A percentile compares a stretch with the other conserved stretches of the same genome.
These are phyloP conservation scores for Diaporthe sp. DNA, from an alignment of 2,329 filamentous ascomycete species.

Conservation along the genomic window DNA sequence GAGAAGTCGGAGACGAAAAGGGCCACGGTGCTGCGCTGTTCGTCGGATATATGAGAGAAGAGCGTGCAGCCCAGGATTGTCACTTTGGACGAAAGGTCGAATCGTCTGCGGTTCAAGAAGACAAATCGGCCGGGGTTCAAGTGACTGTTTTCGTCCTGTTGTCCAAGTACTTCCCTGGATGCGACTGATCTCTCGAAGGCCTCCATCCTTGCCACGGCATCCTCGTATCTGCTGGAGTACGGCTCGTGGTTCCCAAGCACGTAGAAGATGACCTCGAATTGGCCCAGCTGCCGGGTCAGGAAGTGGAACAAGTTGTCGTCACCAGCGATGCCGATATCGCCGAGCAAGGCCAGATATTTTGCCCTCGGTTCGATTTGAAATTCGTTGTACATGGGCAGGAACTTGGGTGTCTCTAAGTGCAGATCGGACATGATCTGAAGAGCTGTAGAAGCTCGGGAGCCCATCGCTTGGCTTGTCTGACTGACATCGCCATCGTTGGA, in stretches of 20 bases:
- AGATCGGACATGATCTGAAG: constrained; percentile 15
- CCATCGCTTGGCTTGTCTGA: background rate
- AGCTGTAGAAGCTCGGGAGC: background rate
- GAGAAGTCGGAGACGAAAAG: background rate
- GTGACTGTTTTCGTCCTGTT: background rate
- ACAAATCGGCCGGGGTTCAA: background rate
- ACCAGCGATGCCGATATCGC: background rate
- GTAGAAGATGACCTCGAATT: background rate
- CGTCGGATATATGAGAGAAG: background rate
- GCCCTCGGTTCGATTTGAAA: background rate
- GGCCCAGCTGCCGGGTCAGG: background rate
- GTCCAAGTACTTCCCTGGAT: background rate
- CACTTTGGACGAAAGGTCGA: background rate
- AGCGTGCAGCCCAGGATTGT: background rate
- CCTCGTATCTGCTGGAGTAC: background rate
- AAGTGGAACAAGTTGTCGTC: background rate
- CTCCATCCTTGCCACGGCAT: background rate
- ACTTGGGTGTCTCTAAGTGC: constrained; percentile 9
- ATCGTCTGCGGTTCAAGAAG: constrained; percentile 9
- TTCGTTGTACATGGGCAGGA: background rate
- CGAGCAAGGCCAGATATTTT: background rate
- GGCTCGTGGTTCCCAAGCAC: constrained; percentile 18
- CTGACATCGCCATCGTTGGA: background rate
- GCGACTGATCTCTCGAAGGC: background rate
- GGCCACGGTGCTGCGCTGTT: background rate